Evolutionary conservation across 164 flowering plant species (phyloP).

Genomic region (Chimonanthus praecox): DNA sequence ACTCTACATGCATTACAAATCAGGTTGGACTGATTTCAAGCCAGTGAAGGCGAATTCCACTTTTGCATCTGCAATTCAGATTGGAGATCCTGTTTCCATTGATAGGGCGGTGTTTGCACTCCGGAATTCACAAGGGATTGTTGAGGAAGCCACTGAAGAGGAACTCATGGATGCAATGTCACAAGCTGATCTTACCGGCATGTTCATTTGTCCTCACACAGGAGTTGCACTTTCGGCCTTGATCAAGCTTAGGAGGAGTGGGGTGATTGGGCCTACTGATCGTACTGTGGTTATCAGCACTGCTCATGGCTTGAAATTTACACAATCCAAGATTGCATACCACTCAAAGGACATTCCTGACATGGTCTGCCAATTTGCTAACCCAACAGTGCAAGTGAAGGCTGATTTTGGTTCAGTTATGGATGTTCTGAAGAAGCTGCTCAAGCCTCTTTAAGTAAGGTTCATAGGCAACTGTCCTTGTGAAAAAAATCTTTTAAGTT

Average conservation of each 20-base stretch:
- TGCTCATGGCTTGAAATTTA: constrained; percentile 88
- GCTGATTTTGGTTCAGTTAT: constrained; percentile 63
- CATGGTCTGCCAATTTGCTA: constrained; percentile 56
- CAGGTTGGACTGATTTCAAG: constrained; percentile 60
- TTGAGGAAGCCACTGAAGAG: constrained; percentile 89
- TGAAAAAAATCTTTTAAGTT: too few relatives aligned
- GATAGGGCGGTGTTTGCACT: constrained; percentile 83
- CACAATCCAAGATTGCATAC: constrained; percentile 80
- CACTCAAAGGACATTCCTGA: constrained; percentile 55
- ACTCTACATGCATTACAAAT: constrained; percentile 58
- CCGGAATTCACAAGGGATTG: constrained; percentile 65
- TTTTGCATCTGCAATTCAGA: constrained; percentile 90
- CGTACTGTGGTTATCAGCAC: constrained; percentile 91
- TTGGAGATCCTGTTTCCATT: constrained; percentile 89
- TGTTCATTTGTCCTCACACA: constrained; percentile 90
- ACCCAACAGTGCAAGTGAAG: constrained; percentile 57
- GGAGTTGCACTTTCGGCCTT: constrained; percentile 85
- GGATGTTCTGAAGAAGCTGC: constrained; percentile 58
- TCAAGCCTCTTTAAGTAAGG: constrained; percentile 1
- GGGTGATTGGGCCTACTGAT: constrained; percentile 56
- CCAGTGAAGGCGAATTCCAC: constrained; percentile 62
- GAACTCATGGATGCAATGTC: constrained; percentile 90
- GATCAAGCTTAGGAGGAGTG: constrained; percentile 66
- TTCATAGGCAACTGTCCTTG: not conserved
- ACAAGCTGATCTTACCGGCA: constrained; percentile 78